phyloP scores from a whole-genome alignment of 805 yeast genomes.

The Lipomyces starkeyi region DNA sequence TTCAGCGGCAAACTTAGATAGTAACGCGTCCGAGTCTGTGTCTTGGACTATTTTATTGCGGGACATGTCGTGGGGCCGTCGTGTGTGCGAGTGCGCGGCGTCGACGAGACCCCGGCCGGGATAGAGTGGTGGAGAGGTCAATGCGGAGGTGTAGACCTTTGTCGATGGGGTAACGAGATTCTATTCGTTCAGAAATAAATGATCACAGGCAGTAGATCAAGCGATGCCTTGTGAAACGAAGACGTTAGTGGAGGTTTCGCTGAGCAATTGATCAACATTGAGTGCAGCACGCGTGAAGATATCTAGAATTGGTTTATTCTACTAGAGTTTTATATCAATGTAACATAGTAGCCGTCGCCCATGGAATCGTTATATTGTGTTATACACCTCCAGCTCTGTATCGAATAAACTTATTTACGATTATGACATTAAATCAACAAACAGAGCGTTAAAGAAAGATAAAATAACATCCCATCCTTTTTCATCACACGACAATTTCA shows the following conservation, averaged over 20 bases:
- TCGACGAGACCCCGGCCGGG: neutral
- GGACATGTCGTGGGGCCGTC: conserved; percentile 24
- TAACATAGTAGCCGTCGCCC: neutral
- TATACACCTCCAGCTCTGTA: neutral
- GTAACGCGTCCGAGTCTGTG: conserved; percentile 67
- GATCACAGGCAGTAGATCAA: neutral
- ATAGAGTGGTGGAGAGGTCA: neutral
- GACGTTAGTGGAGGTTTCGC: neutral
- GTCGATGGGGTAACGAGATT: neutral
- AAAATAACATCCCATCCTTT: neutral
- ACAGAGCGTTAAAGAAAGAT: neutral
- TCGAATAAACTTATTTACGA: neutral
- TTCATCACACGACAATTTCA: neutral
- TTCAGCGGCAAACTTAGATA: conserved; percentile 57
- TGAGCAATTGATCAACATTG: neutral
- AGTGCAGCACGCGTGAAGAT: no score
- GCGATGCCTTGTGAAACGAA: neutral
- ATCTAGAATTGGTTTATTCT: no score
- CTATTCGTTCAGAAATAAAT: neutral
- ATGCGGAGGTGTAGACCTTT: neutral
- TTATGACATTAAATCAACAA: neutral
- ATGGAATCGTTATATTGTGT: neutral
- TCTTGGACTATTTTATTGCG: conserved; percentile 55
- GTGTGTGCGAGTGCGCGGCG: neutral
- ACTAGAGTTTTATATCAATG: no score